Conservation (phyloP, 106 monocot species). For the Gastrodia elata region DNA sequence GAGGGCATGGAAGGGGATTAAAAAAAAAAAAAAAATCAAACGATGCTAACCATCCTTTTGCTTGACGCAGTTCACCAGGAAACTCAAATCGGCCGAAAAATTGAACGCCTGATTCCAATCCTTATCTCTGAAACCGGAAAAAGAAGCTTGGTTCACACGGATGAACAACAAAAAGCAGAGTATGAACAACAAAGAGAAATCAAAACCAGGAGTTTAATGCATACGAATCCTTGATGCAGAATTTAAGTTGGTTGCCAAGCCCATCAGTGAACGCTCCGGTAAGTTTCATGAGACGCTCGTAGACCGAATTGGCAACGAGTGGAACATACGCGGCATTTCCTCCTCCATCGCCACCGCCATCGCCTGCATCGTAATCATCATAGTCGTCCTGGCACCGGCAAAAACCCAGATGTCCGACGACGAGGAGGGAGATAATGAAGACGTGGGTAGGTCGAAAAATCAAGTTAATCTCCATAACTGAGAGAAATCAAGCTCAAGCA, state of each 20-base stretch:
- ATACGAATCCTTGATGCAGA: conserved; percentile 26
- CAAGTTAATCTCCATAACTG: too few species aligned
- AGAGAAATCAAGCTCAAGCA: too few species aligned
- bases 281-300: conserved; percentile 9
- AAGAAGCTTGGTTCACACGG: background rate
- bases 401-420: background rate
- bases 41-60: conserved; percentile 20
- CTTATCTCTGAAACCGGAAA: conserved; percentile 24
- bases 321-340: conserved; percentile 1
- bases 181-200: background rate
- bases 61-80: conserved; percentile 45
- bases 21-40: background rate
- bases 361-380: background rate
- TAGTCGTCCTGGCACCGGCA: conserved; percentile 13
- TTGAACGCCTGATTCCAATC: conserved; percentile 65
- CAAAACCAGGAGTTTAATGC: background rate
- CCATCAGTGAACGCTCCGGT: conserved; percentile 12
- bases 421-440: conserved; percentile 1
- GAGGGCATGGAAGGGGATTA: too few species aligned
- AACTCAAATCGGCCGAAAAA: conserved; percentile 46
- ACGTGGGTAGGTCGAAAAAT: background rate
- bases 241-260: conserved; percentile 10
- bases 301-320: conserved; percentile 16
- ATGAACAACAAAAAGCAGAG: background rate
- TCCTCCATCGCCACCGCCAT: conserved; percentile 6